Evolutionary conservation across 768 basidiomycete species (phyloP).

Genomic region (Russula lepida): DNA sequence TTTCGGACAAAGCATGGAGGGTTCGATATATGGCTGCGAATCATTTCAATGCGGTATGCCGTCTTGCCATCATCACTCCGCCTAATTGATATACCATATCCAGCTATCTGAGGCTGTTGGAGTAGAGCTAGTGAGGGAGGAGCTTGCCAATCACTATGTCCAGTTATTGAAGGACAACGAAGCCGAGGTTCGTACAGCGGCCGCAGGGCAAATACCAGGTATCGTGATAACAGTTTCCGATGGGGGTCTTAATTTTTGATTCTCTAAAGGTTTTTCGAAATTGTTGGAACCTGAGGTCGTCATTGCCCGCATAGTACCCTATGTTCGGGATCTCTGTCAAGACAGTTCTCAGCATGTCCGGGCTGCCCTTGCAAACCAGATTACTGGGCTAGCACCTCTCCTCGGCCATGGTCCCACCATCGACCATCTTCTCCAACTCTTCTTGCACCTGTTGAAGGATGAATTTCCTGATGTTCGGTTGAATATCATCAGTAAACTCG

Average conservation of each 20-base stretch:
- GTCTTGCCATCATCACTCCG: neutral
- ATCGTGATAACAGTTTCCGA: conserved; percentile 13
- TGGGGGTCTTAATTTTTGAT: conserved; percentile 9
- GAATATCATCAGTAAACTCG: conserved; percentile 97
- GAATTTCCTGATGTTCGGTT: conserved; percentile 97
- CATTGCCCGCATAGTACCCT: conserved; percentile 86
- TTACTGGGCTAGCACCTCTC: conserved; percentile 91
- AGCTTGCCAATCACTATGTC: conserved; percentile 88
- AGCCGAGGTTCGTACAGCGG: conserved; percentile 95
- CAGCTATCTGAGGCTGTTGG: conserved; percentile 91
- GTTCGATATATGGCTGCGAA: conserved; percentile 98
- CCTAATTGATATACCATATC: conserved; percentile 8
- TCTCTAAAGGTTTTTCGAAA: conserved; percentile 75
- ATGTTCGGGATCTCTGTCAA: conserved; percentile 87
- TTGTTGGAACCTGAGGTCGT: conserved; percentile 91
- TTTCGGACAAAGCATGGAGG: conserved; percentile 96
- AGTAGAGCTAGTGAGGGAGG: conserved; percentile 82
- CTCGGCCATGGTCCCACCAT: conserved; percentile 90
- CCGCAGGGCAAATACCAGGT: conserved; percentile 96
- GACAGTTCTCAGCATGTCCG: conserved; percentile 96
- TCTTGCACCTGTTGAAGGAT: conserved; percentile 94
- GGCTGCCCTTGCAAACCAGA: conserved; percentile 91
- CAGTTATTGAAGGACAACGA: conserved; percentile 96
- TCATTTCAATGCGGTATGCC: conserved; percentile 85
- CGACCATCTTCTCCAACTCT: conserved; percentile 92